These are phyloP conservation scores for Penicillium sclerotigenum DNA, from an alignment of 2,329 filamentous ascomycete species.

Conservation along the genomic window DNA sequence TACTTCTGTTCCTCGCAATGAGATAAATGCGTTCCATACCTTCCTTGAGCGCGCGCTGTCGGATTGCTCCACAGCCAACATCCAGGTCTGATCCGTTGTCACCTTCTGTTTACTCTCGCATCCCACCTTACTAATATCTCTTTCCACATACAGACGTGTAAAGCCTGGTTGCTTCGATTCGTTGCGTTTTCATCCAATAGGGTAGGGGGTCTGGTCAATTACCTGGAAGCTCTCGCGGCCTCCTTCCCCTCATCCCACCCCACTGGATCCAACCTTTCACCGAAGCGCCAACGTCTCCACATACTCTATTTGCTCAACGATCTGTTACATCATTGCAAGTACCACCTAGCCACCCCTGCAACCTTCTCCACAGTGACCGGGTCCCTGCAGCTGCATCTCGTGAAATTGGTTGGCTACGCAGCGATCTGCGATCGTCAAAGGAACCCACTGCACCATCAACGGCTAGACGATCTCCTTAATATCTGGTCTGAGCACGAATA, in stretches of 20 bases:
- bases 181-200: slow-evolving; percentile 66
- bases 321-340: slow-evolving; percentile 66
- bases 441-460: slow-evolving; percentile 63
- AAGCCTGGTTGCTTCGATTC: slow-evolving; percentile 76
- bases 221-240: slow-evolving; percentile 65
- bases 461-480: slow-evolving; percentile 61
- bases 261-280: slow-evolving; percentile 47
- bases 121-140: slow-evolving; percentile 35
- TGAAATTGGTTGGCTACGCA: slow-evolving; percentile 59
- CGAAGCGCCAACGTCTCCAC: slow-evolving; percentile 68
- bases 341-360: slow-evolving; percentile 45
- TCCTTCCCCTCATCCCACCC: slow-evolving; percentile 46
- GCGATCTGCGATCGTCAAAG: slow-evolving; percentile 54
- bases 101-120: slow-evolving; percentile 15
- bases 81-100: slow-evolving; percentile 71
- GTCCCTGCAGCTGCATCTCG: slow-evolving; percentile 58
- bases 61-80: slow-evolving; percentile 74
- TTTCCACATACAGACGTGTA: slow-evolving; percentile 65
- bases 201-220: slow-evolving; percentile 68
- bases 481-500: slow-evolving; percentile 70
- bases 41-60: slow-evolving; percentile 62
- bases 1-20: slow-evolving; percentile 63
- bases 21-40: slow-evolving; percentile 67
- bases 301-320: slow-evolving; percentile 78
- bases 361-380: slow-evolving; percentile 52